Conservation (phyloP, 163 green algal species). For the Coccomyxa subellipsoidea region DNA sequence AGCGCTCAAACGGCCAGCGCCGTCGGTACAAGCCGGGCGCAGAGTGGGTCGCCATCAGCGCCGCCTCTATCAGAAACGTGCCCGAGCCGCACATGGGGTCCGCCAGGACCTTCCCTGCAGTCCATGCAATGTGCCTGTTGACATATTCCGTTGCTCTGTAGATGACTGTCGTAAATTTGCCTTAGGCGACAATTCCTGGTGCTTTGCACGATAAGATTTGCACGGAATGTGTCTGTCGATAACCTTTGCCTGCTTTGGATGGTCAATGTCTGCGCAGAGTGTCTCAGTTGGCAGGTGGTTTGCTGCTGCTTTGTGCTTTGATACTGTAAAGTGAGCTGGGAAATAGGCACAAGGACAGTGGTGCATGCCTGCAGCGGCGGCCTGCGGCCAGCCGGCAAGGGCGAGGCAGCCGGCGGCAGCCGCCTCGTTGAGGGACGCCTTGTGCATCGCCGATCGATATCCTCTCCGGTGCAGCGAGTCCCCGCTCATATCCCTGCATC, state of each 20-base stretch:
- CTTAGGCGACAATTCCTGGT: no score
- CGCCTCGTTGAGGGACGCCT: constrained; percentile 82
- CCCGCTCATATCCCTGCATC: constrained; percentile 68
- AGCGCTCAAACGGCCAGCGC: constrained; percentile 51
- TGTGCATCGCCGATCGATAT: constrained; percentile 75
- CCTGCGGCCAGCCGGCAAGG: constrained; percentile 62
- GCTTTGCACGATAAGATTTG: no score
- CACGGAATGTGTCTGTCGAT: no score
- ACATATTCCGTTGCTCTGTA: no score
- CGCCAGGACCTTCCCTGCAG: constrained; percentile 45
- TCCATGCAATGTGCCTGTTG: no score
- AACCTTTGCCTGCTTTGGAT: no score
- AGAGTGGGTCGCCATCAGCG: constrained; percentile 69
- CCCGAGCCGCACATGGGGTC: constrained; percentile 95
- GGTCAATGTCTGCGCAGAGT: no score
- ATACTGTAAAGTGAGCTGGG: no score
- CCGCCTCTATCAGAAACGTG: constrained; percentile 90
- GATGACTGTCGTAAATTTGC: no score
- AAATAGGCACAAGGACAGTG: no score
- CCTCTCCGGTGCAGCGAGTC: constrained; percentile 74
- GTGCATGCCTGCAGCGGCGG: background rate
- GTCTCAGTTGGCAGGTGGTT: no score
- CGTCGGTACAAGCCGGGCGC: constrained; percentile 60
- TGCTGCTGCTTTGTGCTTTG: no score
- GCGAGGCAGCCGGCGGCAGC: constrained; percentile 80